phyloP scores from a whole-genome alignment of 495 filamentous ascomycete genomes.

The Tuber melanosporum region DNA sequence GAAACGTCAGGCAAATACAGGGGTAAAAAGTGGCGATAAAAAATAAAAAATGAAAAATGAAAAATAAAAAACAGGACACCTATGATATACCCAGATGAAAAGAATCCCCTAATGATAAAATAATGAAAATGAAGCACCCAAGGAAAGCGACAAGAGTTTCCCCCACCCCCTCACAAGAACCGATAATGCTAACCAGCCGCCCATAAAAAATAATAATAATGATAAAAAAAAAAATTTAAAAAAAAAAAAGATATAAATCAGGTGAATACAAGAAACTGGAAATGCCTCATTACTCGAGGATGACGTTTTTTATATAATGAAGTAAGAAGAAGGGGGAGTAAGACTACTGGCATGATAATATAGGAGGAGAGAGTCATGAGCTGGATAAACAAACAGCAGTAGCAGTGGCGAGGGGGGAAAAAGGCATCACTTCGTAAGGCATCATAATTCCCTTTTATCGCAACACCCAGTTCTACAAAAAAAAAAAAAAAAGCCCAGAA shows the following conservation, averaged over 20 bases:
- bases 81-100: constrained; percentile 6
- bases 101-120: constrained; percentile 11
- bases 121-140: neutral
- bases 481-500: constrained; percentile 7
- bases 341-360: neutral
- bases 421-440: neutral
- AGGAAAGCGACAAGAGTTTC: constrained; percentile 7
- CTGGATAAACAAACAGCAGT: neutral
- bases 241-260: neutral
- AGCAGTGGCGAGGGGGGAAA: neutral
- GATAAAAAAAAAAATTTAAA: neutral
- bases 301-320: constrained; percentile 7
- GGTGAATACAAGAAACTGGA: constrained; percentile 2
- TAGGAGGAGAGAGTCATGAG: neutral
- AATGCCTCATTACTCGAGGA: constrained; percentile 6
- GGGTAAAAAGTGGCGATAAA: neutral
- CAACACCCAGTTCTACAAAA: constrained; percentile 3
- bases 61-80: constrained; percentile 8
- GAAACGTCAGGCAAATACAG: neutral
- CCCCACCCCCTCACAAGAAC: constrained; percentile 6
- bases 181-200: constrained; percentile 3
- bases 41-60: neutral
- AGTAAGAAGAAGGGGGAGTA: neutral
- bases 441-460: neutral
- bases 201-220: neutral